phyloP scores from a whole-genome alignment of 2,329 filamentous ascomycete species.

The Cordyceps militaris region DNA sequence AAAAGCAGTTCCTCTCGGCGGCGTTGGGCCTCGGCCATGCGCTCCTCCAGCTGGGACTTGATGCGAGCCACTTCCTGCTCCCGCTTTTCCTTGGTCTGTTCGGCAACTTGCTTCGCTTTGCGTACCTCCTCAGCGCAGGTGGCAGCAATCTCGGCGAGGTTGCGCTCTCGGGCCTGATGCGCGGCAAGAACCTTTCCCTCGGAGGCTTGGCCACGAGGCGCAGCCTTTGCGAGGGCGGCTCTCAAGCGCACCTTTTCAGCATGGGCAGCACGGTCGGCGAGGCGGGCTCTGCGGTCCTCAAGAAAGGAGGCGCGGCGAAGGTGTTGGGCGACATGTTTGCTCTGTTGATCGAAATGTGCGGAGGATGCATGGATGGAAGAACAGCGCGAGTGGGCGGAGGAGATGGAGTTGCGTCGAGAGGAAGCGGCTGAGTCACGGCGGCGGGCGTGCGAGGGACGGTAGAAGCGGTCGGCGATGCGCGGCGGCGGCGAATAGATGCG shows the following conservation, averaged over 20 bases:
- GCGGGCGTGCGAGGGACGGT: slow-evolving; percentile 57
- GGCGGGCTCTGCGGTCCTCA: slow-evolving; percentile 69
- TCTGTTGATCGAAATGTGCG: slow-evolving; percentile 53
- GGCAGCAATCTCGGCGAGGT: slow-evolving; percentile 73
- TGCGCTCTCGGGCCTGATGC: slow-evolving; percentile 70
- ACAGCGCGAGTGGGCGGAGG: slow-evolving; percentile 65
- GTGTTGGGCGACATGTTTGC: slow-evolving; percentile 71
- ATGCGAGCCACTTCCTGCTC: slow-evolving; percentile 65
- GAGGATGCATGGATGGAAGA: slow-evolving; percentile 51
- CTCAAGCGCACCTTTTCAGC: slow-evolving; percentile 75
- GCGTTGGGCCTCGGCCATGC: slow-evolving; percentile 68
- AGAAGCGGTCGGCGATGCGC: slow-evolving; percentile 72
- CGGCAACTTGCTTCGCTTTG: slow-evolving; percentile 74
- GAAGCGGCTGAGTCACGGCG: slow-evolving; percentile 71
- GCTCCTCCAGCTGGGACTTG: slow-evolving; percentile 70
- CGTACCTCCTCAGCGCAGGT: slow-evolving; percentile 77
- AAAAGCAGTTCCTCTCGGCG: slow-evolving; percentile 59
- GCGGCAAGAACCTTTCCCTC: slow-evolving; percentile 74
- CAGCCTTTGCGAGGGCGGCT: slow-evolving; percentile 66
- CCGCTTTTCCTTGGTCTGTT: slow-evolving; percentile 72
- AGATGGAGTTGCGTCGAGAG: slow-evolving; percentile 72
- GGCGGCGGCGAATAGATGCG: slow-evolving; percentile 57
- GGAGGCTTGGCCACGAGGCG: slow-evolving; percentile 56
- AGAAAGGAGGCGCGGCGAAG: slow-evolving; percentile 73
- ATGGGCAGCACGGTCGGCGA: slow-evolving; percentile 74